Base-by-base conservation (phyloP, 257 asterid genomes). In the Craterostigma plantagineum region DNA sequence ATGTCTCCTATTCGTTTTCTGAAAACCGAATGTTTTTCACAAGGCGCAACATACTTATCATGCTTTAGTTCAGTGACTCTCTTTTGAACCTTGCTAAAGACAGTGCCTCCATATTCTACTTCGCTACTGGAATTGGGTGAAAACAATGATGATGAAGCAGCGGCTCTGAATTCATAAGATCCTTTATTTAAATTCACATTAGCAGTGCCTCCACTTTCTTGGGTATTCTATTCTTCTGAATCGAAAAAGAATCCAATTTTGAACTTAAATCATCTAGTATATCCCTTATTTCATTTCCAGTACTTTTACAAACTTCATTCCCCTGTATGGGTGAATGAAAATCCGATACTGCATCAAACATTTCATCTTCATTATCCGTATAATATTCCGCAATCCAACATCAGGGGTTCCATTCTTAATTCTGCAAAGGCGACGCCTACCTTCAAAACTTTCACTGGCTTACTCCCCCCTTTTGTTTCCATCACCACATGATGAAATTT, bases 391-490 rank as follows among this genome's bases (percentile, higher is more conserved):
- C 60, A 16, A 34, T 51, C 47, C 49, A 23, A 35, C 49, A 16
- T 49, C 42, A 17, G 61, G 70, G 39, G 47, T 56, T n/a, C 52
- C 53, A 34, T 54, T 43, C 11, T 76, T 63, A 46, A 75, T 45
- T 75, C 65, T 85, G 63, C 94, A 77, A 43, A 77, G 92, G 50
- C 96, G 85, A 10, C 81, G 91, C 59, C 92, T 67, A 39, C 94
- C 96, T 67, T 71, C 71, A n/a, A n/a, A 60, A 85, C 64, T 63
- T 63, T 81, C 50, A 69, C 73, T n/a, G n/a, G n/a, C n/a, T n/a
- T n/a, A n/a, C n/a, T n/a, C n/a, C n/a, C 68, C 77, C 81, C 49
- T 5, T 54, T 62, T 49, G 58, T 63, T 54, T 70, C 14, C 66
- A 69, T 57, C 33, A 68, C 39, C 63, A 92, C 77, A 71, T 33